Conservation (phyloP, 768 basidiomycete genomes). For the Infundibulicybe gibba region DNA sequence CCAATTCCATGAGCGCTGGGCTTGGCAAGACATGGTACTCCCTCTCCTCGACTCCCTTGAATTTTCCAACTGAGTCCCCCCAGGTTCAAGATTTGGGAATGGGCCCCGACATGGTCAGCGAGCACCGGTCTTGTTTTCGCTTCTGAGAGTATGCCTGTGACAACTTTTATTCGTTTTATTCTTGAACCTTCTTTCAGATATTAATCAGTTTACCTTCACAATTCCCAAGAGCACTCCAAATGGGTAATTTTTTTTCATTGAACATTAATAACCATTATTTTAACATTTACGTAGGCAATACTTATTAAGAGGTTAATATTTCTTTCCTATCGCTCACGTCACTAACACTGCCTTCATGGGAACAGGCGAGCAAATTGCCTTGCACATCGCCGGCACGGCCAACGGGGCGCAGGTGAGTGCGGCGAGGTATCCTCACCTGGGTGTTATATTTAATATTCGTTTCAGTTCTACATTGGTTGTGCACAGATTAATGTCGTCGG, state of each 20-base stretch:
- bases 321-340: background rate
- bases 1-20: constrained; percentile 34
- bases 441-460: background rate
- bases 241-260: constrained; percentile 17
- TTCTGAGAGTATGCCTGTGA: constrained; percentile 19
- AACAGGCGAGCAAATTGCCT: constrained; percentile 30
- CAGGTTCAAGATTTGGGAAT: constrained; percentile 30
- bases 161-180: background rate
- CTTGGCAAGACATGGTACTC: constrained; percentile 33
- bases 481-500: constrained; percentile 44
- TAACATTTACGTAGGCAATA: constrained; percentile 18
- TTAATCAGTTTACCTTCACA: constrained; percentile 26
- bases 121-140: constrained; percentile 25
- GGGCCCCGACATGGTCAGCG: constrained; percentile 24
- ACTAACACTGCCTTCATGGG: background rate
- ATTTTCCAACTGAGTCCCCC: constrained; percentile 1
- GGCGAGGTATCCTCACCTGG: background rate
- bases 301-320: constrained; percentile 18
- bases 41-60: constrained; percentile 25
- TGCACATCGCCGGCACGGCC: constrained; percentile 22
- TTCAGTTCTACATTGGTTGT: constrained; percentile 44
- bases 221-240: constrained; percentile 28
- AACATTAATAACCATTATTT: background rate
- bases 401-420: constrained; percentile 24
- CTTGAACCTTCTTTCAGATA: constrained; percentile 13